Evolutionary conservation across 2,329 filamentous ascomycete genomes (phyloP).

Genomic region (Exophiala xenobiotica): DNA sequence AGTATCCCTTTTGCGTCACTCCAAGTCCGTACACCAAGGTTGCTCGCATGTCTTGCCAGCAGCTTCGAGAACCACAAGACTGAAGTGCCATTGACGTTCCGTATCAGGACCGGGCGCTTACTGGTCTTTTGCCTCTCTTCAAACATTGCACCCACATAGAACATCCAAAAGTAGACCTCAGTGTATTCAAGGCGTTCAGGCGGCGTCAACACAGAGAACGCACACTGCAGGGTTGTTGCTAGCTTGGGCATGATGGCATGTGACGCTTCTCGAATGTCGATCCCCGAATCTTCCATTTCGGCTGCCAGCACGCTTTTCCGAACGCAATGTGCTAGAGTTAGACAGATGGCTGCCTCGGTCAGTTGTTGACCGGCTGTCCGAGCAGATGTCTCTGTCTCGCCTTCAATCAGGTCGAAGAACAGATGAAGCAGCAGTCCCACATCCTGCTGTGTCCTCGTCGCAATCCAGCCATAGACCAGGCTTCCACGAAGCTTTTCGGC

Average conservation of each 20-base stretch:
- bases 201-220: constrained; percentile 7
- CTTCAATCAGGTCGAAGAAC: constrained; percentile 11
- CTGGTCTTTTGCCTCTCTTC: too few species aligned
- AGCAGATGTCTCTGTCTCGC: not conserved
- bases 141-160: constrained; percentile 9
- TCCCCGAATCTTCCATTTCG: constrained; percentile 4
- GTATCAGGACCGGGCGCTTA: too few species aligned
- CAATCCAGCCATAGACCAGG: constrained; percentile 12
- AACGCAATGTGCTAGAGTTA: constrained; percentile 5
- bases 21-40: too few species aligned
- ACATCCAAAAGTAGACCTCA: constrained; percentile 13
- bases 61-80: too few species aligned
- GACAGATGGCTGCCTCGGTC: constrained; percentile 8
- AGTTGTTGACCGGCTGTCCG: not conserved
- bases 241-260: constrained; percentile 10
- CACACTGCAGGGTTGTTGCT: not conserved
- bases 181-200: constrained; percentile 3
- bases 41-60: too few species aligned
- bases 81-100: too few species aligned
- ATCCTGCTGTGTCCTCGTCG: constrained; percentile 12
- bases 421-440: constrained; percentile 8
- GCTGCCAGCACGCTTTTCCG: constrained; percentile 10
- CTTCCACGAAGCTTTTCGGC: constrained; percentile 4
- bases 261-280: constrained; percentile 11
- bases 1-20: too few species aligned